Conservation (phyloP, 148 eudicot genomes). For the Rhododendron griersonianum region DNA sequence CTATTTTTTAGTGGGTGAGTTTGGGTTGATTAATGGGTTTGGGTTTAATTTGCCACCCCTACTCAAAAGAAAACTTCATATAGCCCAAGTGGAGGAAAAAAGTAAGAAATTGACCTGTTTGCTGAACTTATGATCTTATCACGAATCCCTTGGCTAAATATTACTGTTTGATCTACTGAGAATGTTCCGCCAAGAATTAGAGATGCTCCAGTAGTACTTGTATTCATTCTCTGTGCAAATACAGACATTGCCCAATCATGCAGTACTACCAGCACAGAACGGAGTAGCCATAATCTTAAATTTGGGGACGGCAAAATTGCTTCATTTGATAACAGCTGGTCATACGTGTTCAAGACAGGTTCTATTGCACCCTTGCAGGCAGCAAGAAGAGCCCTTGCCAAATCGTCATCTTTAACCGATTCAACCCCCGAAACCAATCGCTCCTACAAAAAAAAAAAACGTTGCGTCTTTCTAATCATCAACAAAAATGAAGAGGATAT, state of each 20-base stretch:
- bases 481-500: neutral
- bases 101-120: slow-evolving; percentile 48
- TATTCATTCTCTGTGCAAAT: slow-evolving; percentile 77
- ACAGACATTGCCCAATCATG: slow-evolving; percentile 86
- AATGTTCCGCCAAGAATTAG: slow-evolving; percentile 70
- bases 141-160: slow-evolving; percentile 69
- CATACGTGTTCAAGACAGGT: slow-evolving; percentile 84
- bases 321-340: slow-evolving; percentile 74
- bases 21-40: too few species aligned
- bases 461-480: neutral
- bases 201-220: slow-evolving; percentile 86
- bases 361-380: slow-evolving; percentile 90
- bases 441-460: slow-evolving; percentile 47
- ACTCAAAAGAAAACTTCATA: neutral
- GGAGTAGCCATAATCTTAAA: slow-evolving; percentile 75
- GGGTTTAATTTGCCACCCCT: too few species aligned
- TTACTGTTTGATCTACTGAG: slow-evolving; percentile 51
- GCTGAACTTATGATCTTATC: slow-evolving; percentile 97
- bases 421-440: slow-evolving; percentile 63
- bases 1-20: too few species aligned
- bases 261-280: slow-evolving; percentile 71
- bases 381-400: slow-evolving; percentile 85
- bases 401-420: slow-evolving; percentile 82
- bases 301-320: slow-evolving; percentile 71
- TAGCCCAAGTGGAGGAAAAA: neutral